phyloP scores from a whole-genome alignment of 1,284 basidiomycete species.

The Caloboletus inedulis region DNA sequence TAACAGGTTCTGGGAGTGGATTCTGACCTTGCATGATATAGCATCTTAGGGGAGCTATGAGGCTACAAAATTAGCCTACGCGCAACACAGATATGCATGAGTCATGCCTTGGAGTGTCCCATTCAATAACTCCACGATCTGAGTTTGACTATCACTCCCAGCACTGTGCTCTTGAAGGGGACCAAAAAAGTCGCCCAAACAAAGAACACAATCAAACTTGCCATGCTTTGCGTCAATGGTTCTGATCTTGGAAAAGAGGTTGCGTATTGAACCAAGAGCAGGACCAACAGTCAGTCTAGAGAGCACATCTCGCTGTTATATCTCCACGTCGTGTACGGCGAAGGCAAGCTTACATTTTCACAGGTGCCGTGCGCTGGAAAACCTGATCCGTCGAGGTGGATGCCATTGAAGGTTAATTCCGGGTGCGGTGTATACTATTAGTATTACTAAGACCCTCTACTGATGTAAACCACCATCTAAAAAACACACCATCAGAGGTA shows the following conservation, averaged over 20 bases:
- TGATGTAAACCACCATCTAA: slow-evolving; percentile 28
- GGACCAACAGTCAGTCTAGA: slow-evolving; percentile 84
- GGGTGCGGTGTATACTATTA: no score
- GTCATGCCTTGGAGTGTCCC: slow-evolving; percentile 62
- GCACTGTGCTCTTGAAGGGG: slow-evolving; percentile 44
- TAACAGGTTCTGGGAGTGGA: slow-evolving; percentile 67
- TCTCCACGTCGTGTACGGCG: background rate
- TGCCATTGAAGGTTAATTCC: slow-evolving; percentile 17
- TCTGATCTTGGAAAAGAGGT: slow-evolving; percentile 78
- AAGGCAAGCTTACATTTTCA: slow-evolving; percentile 42
- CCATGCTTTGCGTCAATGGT: slow-evolving; percentile 92
- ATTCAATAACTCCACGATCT: slow-evolving; percentile 58
- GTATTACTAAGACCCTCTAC: background rate
- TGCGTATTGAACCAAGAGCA: slow-evolving; percentile 70
- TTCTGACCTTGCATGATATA: slow-evolving; percentile 88
- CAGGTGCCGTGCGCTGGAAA: slow-evolving; percentile 11
- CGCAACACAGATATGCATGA: background rate
- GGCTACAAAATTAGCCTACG: slow-evolving; percentile 11
- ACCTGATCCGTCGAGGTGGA: slow-evolving; percentile 15
- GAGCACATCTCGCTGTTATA: slow-evolving; percentile 1
- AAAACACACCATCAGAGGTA: slow-evolving; percentile 17
- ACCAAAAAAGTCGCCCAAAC: slow-evolving; percentile 90
- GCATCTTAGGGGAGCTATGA: slow-evolving; percentile 78
- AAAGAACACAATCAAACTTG: slow-evolving; percentile 87
- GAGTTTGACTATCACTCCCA: slow-evolving; percentile 40